A percentile compares a stretch with the other conserved stretches of the same genome.
These are phyloP conservation scores for Drechmeria coniospora DNA, from an alignment of 2,329 filamentous ascomycete genomes.

Conservation along the genomic window DNA sequence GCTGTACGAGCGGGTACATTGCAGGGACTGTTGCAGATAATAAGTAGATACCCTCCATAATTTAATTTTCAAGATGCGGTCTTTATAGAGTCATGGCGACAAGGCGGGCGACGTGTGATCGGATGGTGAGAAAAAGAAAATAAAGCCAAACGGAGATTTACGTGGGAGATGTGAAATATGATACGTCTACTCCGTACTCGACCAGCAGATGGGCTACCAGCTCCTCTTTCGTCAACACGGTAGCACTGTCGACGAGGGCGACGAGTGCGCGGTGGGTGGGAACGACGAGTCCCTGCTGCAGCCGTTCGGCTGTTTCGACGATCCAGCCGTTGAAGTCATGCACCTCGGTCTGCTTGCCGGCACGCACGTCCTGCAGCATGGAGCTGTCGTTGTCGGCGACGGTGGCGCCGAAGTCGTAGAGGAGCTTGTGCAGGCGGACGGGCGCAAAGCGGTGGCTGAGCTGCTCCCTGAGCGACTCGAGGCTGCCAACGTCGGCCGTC, in stretches of 20 bases:
- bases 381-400: conserved; percentile 41
- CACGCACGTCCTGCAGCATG: conserved; percentile 44
- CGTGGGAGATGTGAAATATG: too few species aligned
- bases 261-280: conserved; percentile 25
- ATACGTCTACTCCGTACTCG: too few species aligned
- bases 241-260: conserved; percentile 23
- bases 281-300: conserved; percentile 19
- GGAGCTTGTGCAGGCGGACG: conserved; percentile 23
- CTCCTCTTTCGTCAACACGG: conserved; percentile 17
- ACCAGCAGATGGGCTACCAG: conserved; percentile 16
- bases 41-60: too few species aligned
- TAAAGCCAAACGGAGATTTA: too few species aligned
- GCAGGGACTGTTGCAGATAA: too few species aligned
- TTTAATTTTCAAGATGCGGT: too few species aligned
- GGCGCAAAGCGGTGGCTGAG: conserved; percentile 23
- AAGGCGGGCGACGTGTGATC: too few species aligned
- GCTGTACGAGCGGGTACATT: too few species aligned
- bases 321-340: conserved; percentile 46
- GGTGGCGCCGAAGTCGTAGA: conserved; percentile 30
- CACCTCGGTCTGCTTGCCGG: conserved; percentile 38
- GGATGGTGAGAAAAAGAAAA: too few species aligned
- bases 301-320: conserved; percentile 26
- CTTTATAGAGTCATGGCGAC: too few species aligned
- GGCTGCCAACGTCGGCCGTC: not conserved
- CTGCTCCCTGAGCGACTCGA: conserved; percentile 1